A percentile compares a stretch with the other conserved stretches of the same genome.
phyloP scores from a whole-genome alignment of 306 rosid species.

The Datisca glomerata region DNA sequence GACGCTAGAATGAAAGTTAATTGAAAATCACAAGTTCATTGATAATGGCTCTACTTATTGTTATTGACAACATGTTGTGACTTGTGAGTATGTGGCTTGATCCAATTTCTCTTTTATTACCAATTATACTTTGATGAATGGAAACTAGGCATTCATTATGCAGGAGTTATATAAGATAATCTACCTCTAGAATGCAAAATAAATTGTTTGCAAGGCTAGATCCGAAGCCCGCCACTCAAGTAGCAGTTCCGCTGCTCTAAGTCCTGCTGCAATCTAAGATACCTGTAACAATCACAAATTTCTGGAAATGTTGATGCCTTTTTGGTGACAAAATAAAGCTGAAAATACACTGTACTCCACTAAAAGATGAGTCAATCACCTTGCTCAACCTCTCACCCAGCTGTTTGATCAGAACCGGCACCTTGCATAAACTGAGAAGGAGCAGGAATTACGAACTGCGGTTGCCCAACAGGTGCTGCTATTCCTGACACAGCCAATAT shows the following conservation, averaged over 20 bases:
- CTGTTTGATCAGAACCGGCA: slow-evolving; percentile 73
- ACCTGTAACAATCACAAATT: slow-evolving; percentile 28
- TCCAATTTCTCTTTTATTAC: no score
- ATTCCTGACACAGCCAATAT: slow-evolving; percentile 39
- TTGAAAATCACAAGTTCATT: no score
- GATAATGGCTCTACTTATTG: no score
- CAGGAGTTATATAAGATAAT: no score
- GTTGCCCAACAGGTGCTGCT: slow-evolving; percentile 67
- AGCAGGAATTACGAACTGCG: slow-evolving; percentile 68
- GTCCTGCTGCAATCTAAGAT: slow-evolving; percentile 97
- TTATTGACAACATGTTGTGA: no score
- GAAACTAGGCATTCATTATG: no score
- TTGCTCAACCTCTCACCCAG: slow-evolving; percentile 68
- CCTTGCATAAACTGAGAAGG: slow-evolving; percentile 69
- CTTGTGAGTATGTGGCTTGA: no score
- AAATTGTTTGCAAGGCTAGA: slow-evolving; percentile 92
- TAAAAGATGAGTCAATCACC: slow-evolving; percentile 27
- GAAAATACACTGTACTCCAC: background rate
- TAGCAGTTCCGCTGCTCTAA: slow-evolving; percentile 96
- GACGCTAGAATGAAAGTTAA: no score
- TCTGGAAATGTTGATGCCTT: slow-evolving; percentile 8
- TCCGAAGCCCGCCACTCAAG: slow-evolving; percentile 91
- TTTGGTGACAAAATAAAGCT: slow-evolving; percentile 10
- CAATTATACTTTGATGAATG: no score
- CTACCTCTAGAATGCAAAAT: slow-evolving; percentile 97